Base-by-base conservation (phyloP, 306 rosid genomes). In the Neltuma alba region DNA sequence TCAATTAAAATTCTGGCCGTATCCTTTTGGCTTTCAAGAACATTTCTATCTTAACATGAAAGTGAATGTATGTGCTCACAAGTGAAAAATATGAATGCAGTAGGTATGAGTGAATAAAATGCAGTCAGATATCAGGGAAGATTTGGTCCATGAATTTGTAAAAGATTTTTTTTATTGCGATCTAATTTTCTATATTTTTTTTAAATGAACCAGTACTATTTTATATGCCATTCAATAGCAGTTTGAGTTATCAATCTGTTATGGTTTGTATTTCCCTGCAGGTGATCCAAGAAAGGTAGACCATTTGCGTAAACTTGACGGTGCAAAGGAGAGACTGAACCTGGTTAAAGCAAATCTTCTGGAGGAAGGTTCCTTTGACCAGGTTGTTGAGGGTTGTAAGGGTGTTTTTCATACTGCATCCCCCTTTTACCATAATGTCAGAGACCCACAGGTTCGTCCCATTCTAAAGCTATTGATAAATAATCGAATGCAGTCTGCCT, bases 381-480 rank as follows among this genome's bases (percentile, higher is more conserved):
- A 30, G 31, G 57, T 42, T 25, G 74, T 69, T 41, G 55, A 41
- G 57, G 37, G 55, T 9, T 69, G 74, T 15, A 8, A 69, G 55
- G 74, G 74, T 23, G 74, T 69, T 37, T 69, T 69, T 8, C 74
- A 69, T 27, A 69, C 55, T 5, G 74, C 74, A 25, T 69, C 74
- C 5, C 74, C 74, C 54, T 69, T 41, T 42, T 69, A 67, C 25
- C 55, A 67, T 40, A 42, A 69, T 14, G 54, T 25, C 74, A 27
- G 12, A 69, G 74, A 69, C 37, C 74, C 74, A 38, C 72, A 67
- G 72, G 72, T 67, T 67, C 52, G 40, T 67, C 33, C 7, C 72
- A 5, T 38, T 67, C 31, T 40, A 5, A 67, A 21, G 52, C 15
- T 62, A 15, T 14, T 61, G 38, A 14, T 61, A 61, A n/a, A 61